Percentiles rank a stretch among this genome's conserved stretches.
Evolutionary conservation across 2,329 filamentous ascomycete genomes (phyloP).

Genomic region (Hirsutella thompsonii): DNA sequence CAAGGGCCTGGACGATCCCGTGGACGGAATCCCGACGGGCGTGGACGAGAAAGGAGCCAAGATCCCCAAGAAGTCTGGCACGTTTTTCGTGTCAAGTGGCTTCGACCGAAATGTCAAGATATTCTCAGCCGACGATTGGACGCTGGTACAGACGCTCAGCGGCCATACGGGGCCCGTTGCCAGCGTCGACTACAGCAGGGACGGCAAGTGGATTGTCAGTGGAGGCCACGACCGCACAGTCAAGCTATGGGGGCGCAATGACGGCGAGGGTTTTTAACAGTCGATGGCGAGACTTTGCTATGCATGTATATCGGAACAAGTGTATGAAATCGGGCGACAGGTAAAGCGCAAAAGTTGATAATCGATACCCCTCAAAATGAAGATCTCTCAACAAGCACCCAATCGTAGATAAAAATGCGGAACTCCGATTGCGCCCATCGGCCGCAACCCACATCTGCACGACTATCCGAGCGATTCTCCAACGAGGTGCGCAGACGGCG

Average conservation of each 20-base stretch:
- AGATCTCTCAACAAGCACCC: neutral
- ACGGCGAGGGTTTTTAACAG: slow-evolving; percentile 41
- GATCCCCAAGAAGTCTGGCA: slow-evolving; percentile 73
- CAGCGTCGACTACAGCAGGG: slow-evolving; percentile 75
- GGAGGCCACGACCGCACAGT: slow-evolving; percentile 90
- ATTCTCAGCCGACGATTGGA: slow-evolving; percentile 95
- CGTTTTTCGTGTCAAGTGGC: slow-evolving; percentile 80
- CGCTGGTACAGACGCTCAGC: slow-evolving; percentile 70
- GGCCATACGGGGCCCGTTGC: slow-evolving; percentile 89
- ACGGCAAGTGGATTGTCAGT: slow-evolving; percentile 87
- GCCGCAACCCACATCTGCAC: no score
- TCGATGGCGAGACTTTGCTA: no score
- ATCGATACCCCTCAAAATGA: neutral
- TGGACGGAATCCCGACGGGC: slow-evolving; percentile 46
- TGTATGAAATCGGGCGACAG: neutral
- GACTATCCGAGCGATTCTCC: no score
- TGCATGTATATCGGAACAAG: no score
- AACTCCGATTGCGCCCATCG: no score
- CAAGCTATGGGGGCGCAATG: slow-evolving; percentile 89
- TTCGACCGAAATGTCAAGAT: slow-evolving; percentile 95
- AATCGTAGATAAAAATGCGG: neutral
- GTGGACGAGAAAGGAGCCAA: slow-evolving; percentile 52
- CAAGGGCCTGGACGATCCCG: slow-evolving; percentile 68
- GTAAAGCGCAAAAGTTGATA: no score
- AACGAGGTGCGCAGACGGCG: no score